phyloP scores from a whole-genome alignment of 192 early-diverging fungal genomes.

The Gigaspora rosea region DNA sequence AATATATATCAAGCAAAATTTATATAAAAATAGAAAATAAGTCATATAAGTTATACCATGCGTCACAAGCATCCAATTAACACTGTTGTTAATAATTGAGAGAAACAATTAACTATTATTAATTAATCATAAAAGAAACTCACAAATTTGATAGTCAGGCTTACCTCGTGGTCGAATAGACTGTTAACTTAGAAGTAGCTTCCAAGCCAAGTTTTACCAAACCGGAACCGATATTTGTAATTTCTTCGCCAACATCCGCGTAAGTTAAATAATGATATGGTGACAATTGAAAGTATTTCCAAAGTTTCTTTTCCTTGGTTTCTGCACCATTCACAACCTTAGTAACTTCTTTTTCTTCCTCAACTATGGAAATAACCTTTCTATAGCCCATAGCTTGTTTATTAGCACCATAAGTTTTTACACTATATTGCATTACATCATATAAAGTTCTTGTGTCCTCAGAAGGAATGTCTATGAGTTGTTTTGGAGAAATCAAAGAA shows the following conservation, averaged over 20 bases:
- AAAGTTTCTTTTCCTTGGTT: constrained; percentile 71
- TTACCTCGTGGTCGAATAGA: constrained; percentile 76
- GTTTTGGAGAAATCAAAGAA: constrained; percentile 47
- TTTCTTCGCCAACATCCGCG: constrained; percentile 59
- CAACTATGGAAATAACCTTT: constrained; percentile 59
- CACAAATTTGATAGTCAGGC: not conserved
- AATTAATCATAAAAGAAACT: not conserved
- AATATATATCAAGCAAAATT: not conserved
- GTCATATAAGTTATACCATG: constrained; percentile 31
- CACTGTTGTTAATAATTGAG: constrained; percentile 13
- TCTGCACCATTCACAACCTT: constrained; percentile 61
- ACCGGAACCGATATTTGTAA: constrained; percentile 68
- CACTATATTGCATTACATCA: constrained; percentile 66
- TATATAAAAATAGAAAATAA: not conserved
- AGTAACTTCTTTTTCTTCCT: constrained; percentile 75
- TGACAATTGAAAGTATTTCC: constrained; percentile 81
- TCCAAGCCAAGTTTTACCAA: constrained; percentile 65
- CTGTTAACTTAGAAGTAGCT: constrained; percentile 52
- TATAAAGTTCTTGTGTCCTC: constrained; percentile 65
- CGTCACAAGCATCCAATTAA: constrained; percentile 39
- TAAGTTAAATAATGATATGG: constrained; percentile 84
- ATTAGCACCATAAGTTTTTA: constrained; percentile 55
- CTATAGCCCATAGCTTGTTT: constrained; percentile 72
- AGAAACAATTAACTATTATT: not conserved
- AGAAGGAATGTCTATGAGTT: constrained; percentile 47